Conservation (phyloP, 1,284 basidiomycete species). For the Moniliophthora roreri region DNA sequence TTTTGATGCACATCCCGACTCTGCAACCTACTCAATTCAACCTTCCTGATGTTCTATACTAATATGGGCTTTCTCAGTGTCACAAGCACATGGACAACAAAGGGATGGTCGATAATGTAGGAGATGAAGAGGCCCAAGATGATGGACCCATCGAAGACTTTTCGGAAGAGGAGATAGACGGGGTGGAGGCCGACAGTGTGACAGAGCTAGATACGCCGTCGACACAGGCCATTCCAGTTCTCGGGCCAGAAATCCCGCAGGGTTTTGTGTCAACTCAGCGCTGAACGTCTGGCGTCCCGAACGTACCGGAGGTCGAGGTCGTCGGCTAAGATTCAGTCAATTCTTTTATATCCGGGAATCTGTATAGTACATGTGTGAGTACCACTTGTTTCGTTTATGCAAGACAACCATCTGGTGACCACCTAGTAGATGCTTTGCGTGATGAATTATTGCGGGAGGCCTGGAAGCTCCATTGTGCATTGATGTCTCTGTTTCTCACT, state of each 20-base stretch:
- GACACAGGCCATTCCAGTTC: not conserved
- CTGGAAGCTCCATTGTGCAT: no score
- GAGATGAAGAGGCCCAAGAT: conserved; percentile 14
- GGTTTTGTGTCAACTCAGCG: conserved; percentile 38
- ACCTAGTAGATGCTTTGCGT: no score
- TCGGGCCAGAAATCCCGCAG: conserved; percentile 10
- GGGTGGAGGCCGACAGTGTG: conserved; percentile 25
- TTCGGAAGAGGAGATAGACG: conserved; percentile 20
- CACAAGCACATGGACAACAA: conserved; percentile 20
- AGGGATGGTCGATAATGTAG: conserved; percentile 14
- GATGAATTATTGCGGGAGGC: no score
- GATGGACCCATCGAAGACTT: conserved; percentile 12
- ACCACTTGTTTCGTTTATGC: no score
- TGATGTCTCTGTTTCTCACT: no score
- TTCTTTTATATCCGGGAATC: no score
- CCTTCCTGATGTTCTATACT: conserved; percentile 12
- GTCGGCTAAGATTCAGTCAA: not conserved
- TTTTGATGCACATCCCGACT: no score
- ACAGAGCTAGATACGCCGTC: conserved; percentile 20
- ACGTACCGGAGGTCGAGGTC: not conserved
- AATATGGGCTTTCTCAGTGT: conserved; percentile 16
- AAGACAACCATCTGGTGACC: no score
- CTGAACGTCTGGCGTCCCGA: conserved; percentile 20
- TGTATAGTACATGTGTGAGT: no score
- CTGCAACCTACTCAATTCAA: not conserved